phyloP scores from a whole-genome alignment of 1,139 yeast genomes.

The Debaryomyces coudertii region DNA sequence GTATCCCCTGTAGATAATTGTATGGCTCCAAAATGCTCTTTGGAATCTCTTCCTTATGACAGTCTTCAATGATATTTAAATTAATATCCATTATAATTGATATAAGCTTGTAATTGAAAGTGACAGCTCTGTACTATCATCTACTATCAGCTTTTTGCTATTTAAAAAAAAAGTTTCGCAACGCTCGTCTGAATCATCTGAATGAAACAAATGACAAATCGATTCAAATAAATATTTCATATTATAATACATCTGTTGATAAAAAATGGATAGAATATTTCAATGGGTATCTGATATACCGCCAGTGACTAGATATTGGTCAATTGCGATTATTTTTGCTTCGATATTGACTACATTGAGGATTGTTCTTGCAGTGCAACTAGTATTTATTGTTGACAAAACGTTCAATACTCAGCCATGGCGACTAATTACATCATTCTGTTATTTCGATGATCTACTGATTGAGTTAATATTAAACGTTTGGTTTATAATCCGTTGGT shows the following conservation, averaged over 20 bases:
- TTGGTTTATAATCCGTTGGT: conserved; percentile 22
- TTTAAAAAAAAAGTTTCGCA: conserved; percentile 2
- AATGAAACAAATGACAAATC: conserved; percentile 7
- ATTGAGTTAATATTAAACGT: conserved; percentile 24
- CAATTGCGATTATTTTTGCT: conserved; percentile 22
- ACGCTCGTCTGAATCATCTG: not conserved
- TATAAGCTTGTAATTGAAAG: not conserved
- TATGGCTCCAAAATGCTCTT: conserved; percentile 28
- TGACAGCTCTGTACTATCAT: not conserved
- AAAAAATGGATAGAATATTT: conserved; percentile 18
- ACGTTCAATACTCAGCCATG: conserved; percentile 37
- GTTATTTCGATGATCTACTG: conserved; percentile 34
- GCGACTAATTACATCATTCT: conserved; percentile 41
- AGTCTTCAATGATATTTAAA: not conserved
- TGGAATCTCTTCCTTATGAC: conserved; percentile 8
- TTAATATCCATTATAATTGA: not conserved
- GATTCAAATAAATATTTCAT: not conserved
- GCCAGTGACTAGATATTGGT: conserved; percentile 39
- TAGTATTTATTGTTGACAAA: conserved; percentile 28
- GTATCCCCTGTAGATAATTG: conserved; percentile 31
- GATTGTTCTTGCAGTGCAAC: conserved; percentile 17
- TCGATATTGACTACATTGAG: conserved; percentile 23
- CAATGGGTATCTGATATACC: conserved; percentile 25
- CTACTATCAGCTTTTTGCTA: conserved; percentile 4
- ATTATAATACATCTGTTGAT: not conserved